Evolutionary conservation across 2,329 filamentous ascomycete species (phyloP).

Genomic region (Arthrobotrys sphaeroides): DNA sequence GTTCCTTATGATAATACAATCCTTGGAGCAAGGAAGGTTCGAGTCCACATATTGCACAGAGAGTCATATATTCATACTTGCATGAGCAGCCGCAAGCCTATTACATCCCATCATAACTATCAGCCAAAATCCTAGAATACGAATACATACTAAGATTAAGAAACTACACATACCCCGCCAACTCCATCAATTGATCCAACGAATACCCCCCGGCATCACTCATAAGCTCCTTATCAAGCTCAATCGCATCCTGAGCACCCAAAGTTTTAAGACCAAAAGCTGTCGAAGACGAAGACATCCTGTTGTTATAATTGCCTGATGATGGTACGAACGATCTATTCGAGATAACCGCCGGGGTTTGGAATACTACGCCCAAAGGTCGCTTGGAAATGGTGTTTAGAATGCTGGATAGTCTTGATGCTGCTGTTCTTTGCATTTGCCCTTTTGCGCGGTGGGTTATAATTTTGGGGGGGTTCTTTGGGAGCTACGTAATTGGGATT

Average conservation of each 20-base stretch:
- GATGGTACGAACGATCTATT: not conserved
- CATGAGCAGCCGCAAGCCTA: not conserved
- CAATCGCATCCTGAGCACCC: constrained; percentile 83
- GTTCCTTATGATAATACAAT: too few species aligned
- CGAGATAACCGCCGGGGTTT: not conserved
- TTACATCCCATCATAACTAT: too few species aligned
- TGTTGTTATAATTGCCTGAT: too few species aligned
- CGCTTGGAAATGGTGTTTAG: constrained; percentile 24
- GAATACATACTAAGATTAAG: not conserved
- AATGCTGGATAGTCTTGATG: constrained; percentile 24
- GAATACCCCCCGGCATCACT: constrained; percentile 82
- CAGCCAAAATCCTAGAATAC: not conserved
- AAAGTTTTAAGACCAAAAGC: constrained; percentile 64
- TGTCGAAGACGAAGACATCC: constrained; percentile 13
- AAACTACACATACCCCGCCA: constrained; percentile 69
- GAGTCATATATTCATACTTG: too few species aligned
- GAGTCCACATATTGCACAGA: too few species aligned
- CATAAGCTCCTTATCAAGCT: constrained; percentile 95
- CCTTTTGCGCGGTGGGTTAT: too few species aligned
- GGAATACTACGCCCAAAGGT: not conserved
- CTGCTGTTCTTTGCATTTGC: constrained; percentile 33
- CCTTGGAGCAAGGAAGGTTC: too few species aligned
- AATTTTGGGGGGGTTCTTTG: not conserved
- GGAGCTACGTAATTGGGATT: constrained; percentile 1
- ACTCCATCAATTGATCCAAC: constrained; percentile 95